phyloP scores from a whole-genome alignment of 169 alveolate genomes.

The Cryptosporidium sp. region DNA sequence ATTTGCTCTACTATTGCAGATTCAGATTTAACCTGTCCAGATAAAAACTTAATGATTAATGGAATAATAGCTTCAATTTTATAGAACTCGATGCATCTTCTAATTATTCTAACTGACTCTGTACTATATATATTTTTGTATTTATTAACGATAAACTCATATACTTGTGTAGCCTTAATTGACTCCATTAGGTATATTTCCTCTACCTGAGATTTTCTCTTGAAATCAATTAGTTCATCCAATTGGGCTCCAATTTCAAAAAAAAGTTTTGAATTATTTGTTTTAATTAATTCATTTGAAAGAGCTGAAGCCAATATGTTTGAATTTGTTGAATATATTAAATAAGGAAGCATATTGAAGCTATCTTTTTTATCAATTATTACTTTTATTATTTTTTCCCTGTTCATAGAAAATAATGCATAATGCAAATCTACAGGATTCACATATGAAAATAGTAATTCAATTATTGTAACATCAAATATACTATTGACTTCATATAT shows the following conservation, averaged over 20 bases:
- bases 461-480: not conserved
- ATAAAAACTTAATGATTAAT: constrained; percentile 25
- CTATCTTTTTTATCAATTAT: not conserved
- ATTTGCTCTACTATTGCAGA: constrained; percentile 18
- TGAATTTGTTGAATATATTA: constrained; percentile 49
- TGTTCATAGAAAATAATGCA: constrained; percentile 1
- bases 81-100: constrained; percentile 37
- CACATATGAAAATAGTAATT: not conserved
- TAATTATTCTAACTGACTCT: constrained; percentile 13
- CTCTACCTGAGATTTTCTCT: not conserved
- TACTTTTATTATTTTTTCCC: constrained; percentile 2
- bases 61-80: constrained; percentile 58
- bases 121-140: not conserved
- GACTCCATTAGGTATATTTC: constrained; percentile 2
- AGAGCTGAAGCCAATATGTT: constrained; percentile 21
- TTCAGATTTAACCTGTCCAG: constrained; percentile 56
- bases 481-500: not conserved
- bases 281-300: constrained; percentile 10
- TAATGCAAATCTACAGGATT: constrained; percentile 34
- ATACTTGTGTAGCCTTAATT: not conserved
- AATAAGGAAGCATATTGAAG: constrained; percentile 11
- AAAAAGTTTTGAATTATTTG: not conserved
- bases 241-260: constrained; percentile 18
- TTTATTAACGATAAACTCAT: constrained; percentile 35
- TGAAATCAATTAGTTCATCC: not conserved